Conservation (phyloP, 2,329 filamentous ascomycete genomes). For the Fusarium drepaniforme region DNA sequence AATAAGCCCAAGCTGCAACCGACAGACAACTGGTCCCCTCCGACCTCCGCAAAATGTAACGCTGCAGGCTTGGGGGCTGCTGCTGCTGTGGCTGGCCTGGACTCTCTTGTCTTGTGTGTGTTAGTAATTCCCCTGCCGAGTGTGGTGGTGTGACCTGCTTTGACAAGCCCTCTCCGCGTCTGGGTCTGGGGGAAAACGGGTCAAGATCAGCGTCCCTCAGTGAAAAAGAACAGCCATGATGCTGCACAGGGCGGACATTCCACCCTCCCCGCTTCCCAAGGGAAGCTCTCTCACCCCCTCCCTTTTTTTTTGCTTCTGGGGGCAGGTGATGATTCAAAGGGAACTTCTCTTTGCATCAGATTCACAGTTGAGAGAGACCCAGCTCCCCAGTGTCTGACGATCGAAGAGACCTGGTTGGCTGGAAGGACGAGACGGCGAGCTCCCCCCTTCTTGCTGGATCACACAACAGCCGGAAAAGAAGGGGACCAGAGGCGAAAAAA, state of each 20-base stretch:
- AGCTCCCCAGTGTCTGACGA: conserved; percentile 13
- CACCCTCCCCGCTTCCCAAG: neutral
- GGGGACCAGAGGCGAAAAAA: conserved; percentile 10
- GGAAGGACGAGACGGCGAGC: neutral
- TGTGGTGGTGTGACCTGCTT: conserved; percentile 37
- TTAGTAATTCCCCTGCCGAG: conserved; percentile 38
- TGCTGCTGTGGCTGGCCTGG: conserved; percentile 20
- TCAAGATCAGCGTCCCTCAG: conserved; percentile 26
- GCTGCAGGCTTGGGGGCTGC: conserved; percentile 8
- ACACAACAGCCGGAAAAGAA: conserved; percentile 1
- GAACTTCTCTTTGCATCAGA: neutral
- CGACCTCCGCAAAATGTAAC: conserved; percentile 20
- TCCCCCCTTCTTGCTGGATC: neutral
- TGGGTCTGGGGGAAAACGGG: neutral
- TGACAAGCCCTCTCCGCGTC: conserved; percentile 28
- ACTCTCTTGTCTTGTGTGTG: conserved; percentile 12
- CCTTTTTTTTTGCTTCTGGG: neutral
- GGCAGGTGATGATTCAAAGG: neutral
- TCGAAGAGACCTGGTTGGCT: conserved; percentile 32
- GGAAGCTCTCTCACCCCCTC: neutral
- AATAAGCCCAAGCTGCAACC: neutral
- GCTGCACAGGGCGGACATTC: conserved; percentile 18
- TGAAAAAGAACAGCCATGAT: conserved; percentile 21
- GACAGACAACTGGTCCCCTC: conserved; percentile 7
- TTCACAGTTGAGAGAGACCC: neutral